phyloP scores from a whole-genome alignment of 2,329 filamentous ascomycete species.

The Talaromyces verruculosus region DNA sequence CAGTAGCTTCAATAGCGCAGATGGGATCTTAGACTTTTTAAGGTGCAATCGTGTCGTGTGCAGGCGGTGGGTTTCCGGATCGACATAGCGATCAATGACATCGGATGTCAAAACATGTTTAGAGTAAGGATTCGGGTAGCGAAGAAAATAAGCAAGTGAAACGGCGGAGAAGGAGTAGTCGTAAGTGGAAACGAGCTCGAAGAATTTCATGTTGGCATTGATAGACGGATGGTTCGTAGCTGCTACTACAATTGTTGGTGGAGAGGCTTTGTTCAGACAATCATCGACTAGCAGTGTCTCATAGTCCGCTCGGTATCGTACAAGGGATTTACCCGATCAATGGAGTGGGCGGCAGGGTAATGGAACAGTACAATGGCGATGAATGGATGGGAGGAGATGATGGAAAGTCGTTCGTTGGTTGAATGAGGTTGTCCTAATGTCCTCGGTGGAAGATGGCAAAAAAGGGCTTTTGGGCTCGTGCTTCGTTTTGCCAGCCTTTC shows the following conservation, averaged over 20 bases:
- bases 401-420: background rate
- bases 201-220: constrained; percentile 50
- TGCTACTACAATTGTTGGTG: constrained; percentile 1
- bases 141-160: constrained; percentile 67
- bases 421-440: background rate
- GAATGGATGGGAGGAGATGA: background rate
- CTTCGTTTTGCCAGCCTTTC: constrained; percentile 9
- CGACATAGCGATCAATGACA: constrained; percentile 63
- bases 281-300: constrained; percentile 13
- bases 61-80: constrained; percentile 59
- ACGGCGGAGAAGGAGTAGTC: constrained; percentile 66
- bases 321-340: background rate
- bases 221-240: background rate
- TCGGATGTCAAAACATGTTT: constrained; percentile 66
- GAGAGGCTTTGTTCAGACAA: constrained; percentile 4
- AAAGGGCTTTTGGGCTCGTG: constrained; percentile 17
- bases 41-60: constrained; percentile 63
- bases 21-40: constrained; percentile 63
- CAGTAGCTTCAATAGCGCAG: constrained; percentile 60
- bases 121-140: constrained; percentile 67
- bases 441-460: constrained; percentile 15
- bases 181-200: constrained; percentile 59
- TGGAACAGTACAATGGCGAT: background rate
- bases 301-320: constrained; percentile 3
- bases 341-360: background rate